Conservation (phyloP, 1,284 basidiomycete genomes). For the Apiotrichum brassicae region DNA sequence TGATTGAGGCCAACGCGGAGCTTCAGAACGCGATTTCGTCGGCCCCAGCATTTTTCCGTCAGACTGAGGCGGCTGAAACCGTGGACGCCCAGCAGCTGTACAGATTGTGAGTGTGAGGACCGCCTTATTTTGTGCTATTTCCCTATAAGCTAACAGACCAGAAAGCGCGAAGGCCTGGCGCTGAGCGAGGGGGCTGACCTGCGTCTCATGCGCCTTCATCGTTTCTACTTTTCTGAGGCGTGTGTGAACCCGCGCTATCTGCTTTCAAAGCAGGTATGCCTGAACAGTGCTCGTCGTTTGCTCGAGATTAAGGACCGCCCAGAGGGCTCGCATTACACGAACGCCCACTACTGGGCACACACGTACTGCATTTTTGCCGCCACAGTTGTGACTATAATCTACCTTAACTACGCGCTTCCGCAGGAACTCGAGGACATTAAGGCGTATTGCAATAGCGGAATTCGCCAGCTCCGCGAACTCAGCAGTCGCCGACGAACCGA, state of each 20-base stretch:
- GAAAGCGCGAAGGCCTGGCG: conserved; percentile 19
- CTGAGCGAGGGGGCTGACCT: conserved; percentile 22
- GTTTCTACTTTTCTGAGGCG: conserved; percentile 23
- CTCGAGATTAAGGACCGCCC: conserved; percentile 3
- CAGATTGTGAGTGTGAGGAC: not conserved
- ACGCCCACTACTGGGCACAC: conserved; percentile 19
- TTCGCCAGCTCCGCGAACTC: conserved; percentile 12
- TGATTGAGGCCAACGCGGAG: conserved; percentile 18
- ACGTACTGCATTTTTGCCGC: conserved; percentile 17
- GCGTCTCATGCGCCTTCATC: conserved; percentile 22
- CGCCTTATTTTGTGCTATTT: not conserved
- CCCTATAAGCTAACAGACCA: no score
- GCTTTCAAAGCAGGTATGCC: conserved; percentile 18
- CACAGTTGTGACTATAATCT: conserved; percentile 16
- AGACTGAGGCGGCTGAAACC: conserved; percentile 5
- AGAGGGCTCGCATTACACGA: conserved; percentile 3
- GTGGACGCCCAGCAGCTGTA: conserved; percentile 16
- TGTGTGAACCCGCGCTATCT: conserved; percentile 23
- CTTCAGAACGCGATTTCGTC: conserved; percentile 12
- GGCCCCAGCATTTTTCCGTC: conserved; percentile 16
- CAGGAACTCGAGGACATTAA: conserved; percentile 17
- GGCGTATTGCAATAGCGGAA: conserved; percentile 8
- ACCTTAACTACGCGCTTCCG: conserved; percentile 17
- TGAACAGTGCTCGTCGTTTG: conserved; percentile 12
- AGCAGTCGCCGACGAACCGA: conserved; percentile 11